Evolutionary conservation across 2,329 filamentous ascomycete genomes (phyloP).

Genomic region (Decorospora gaudefroyi): DNA sequence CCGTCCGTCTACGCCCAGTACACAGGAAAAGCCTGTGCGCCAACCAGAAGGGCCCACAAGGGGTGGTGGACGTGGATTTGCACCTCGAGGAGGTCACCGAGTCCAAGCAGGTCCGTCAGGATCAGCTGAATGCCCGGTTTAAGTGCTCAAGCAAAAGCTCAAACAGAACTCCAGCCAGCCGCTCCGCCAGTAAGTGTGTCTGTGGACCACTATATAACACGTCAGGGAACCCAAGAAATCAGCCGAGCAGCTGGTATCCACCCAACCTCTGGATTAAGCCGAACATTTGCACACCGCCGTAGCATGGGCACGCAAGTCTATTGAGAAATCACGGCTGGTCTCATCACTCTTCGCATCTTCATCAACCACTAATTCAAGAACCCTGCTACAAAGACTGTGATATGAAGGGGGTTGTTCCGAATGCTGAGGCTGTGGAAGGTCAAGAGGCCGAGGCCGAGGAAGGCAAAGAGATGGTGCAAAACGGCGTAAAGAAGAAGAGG

Average conservation of each 20-base stretch:
- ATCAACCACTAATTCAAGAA: neutral
- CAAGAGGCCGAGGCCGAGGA: no score
- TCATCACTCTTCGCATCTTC: neutral
- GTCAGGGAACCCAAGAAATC: no score
- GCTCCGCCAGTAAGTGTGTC: no score
- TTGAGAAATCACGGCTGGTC: neutral
- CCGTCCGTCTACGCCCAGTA: constrained; percentile 58
- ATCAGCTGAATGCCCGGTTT: constrained; percentile 2
- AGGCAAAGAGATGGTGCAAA: no score
- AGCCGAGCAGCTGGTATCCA: no score
- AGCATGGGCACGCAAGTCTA: neutral
- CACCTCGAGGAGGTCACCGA: constrained; percentile 58
- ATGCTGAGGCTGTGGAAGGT: no score
- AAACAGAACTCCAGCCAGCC: no score
- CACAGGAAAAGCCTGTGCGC: constrained; percentile 71
- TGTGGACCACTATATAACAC: no score
- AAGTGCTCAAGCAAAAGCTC: neutral
- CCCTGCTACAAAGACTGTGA: neutral
- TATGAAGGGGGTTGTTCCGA: neutral
- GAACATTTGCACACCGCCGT: no score
- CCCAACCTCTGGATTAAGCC: no score
- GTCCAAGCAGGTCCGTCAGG: constrained; percentile 25
- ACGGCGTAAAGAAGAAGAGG: no score
- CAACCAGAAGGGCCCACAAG: constrained; percentile 76
- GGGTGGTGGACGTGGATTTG: constrained; percentile 78